Base-by-base conservation (phyloP, 1,284 basidiomycete genomes). In the Naganishia sp. region DNA sequence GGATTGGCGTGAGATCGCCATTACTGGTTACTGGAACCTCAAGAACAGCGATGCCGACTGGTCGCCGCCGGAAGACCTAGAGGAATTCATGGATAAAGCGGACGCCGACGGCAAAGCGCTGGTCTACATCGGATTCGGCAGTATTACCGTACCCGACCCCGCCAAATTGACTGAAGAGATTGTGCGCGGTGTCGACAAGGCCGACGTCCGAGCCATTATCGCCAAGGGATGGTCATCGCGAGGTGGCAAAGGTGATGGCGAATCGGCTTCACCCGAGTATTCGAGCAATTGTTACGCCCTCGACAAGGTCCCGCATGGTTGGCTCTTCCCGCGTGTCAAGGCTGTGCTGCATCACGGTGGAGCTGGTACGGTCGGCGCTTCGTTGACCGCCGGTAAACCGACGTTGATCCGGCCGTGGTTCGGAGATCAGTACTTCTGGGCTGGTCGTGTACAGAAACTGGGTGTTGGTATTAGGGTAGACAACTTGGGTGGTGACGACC, bases 341-440 rank as follows among this genome's bases (percentile, higher is more conserved):
- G 76, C 78, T 0, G 88, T 85, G 0, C 68, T 88, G 56, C 86
- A 89, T 78, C 87, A 89, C 72, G 88, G 88, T 43, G 88, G 88
- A 23, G 88, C 88, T 2, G 88, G 88, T 32, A 90, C 88, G 0
- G 88, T 87, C 0, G 87, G 86, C 0, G 87, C 86, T 7, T 85
- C 84, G 70, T 77, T 88, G 41, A 78, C 87, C 73, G 87, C 88
- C 18, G 90, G 89, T 0, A 82, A 89, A 45, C 89, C 89, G 2
- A 90, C 89, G 1, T 77, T 90, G 51, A 88, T 91, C 73, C 86
- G 87, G 71, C 87, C 87, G 3, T 88, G 85, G 84, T 88, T 88
- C 65, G 83, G 82, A 68, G 85, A 88, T 72, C 87, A 89, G 74
- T 87, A 83, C 76, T 89, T 89, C 75, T 89, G 88, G 65, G 87